Evolutionary conservation across 768 basidiomycete genomes (phyloP), one percentile per base, ranked within the genome.

Genomic region (Bullera alba): DNA sequence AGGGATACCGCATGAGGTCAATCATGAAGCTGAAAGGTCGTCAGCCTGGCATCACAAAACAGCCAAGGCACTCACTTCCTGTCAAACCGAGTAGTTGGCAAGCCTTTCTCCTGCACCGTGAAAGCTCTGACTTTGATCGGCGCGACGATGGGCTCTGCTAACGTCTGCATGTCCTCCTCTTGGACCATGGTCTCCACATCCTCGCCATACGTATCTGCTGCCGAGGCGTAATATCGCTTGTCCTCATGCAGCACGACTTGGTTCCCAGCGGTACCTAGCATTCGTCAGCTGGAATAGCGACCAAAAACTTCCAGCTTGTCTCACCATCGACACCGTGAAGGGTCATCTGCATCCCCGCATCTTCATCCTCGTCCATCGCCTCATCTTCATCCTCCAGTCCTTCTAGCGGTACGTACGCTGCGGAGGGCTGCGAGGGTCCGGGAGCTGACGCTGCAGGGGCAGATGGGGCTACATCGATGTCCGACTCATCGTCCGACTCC

Each of bases 1-100:
- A 86, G 22, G 91, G 92, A 72, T 89, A 87, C 10, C 80, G 78
- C 64, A 87, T 86, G 81, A 95, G 83, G 65, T 86, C 91, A 64
- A 97, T 76, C 67, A 99, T 75, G 74, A 91, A 99, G 15, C 93
- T 96, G 65, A 5, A 26, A 17, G n/a, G 23, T 6, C 16, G 14
- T 25, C 21, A 17, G 17, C 35, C 47, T 46, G 10, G 4, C 23
- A 46, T 16, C 29, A 14, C 36, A 23, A 19, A 16, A 21, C 14
- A 46, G 10, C 14, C 38, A 19, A 2, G 10, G 47, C 5, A 69
- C 86, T 62, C 70, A 95, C 89, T 86, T 84, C 76, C 92, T 91
- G 76, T 97, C 92, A 73, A 86, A 99, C n/a, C 95, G 82, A 53
- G 92, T 97, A 71, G 88, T 83, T 22, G 92, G 93, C 79, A 95